Base-by-base conservation (phyloP, 208 protist species). In the Acanthamoeba royreba region DNA sequence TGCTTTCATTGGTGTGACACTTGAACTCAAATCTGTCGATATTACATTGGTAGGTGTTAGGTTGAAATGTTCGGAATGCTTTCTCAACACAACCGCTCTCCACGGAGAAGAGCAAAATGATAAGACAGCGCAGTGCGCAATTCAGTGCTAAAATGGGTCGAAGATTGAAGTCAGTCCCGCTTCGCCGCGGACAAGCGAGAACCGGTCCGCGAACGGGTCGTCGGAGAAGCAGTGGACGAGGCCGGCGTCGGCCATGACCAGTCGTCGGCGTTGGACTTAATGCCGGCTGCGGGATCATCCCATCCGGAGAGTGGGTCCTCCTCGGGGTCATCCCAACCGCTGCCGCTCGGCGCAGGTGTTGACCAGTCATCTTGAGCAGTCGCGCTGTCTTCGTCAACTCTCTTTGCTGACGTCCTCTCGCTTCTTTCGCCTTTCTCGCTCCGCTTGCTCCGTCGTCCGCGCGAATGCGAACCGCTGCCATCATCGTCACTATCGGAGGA, bases 401-500 rank as follows among this genome's bases (percentile, higher is more conserved):
- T 52, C 15, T 47, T 88, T 38, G 74, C 15, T 25, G 74, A 85
- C 38, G 25, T 45, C 42, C 35, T 85, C 5, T 85, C 74, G 35
- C 22, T 61, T 61, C 52, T 61, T 61, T 61, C 22, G 25, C 19
- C 22, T 17, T 61, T 61, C 19, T 52, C 79, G 47, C 49, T 88
- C 31, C 49, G 25, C 47, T 88, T 88, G 79, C 79, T 88, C 8
- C 79, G n/a, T 22, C 22, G 25, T 28, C 49, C 28, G 25, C 42
- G 38, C n/a, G n/a, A n/a, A n/a, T n/a, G n/a, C n/a, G n/a, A n/a
- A n/a, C n/a, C n/a, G 8, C 17, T 35, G 28, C 28, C 47, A 7
- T 88, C 79, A 22, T 88, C 77, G 77, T 86, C 79, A 31, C 47
- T 63, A 31, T 88, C 79, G 4, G 79, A 88, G 3, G 79, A 88